Percentiles rank a stretch among this genome's conserved stretches.
Evolutionary conservation across 768 basidiomycete genomes (phyloP).

Genomic region (Lactifluus echinatus): DNA sequence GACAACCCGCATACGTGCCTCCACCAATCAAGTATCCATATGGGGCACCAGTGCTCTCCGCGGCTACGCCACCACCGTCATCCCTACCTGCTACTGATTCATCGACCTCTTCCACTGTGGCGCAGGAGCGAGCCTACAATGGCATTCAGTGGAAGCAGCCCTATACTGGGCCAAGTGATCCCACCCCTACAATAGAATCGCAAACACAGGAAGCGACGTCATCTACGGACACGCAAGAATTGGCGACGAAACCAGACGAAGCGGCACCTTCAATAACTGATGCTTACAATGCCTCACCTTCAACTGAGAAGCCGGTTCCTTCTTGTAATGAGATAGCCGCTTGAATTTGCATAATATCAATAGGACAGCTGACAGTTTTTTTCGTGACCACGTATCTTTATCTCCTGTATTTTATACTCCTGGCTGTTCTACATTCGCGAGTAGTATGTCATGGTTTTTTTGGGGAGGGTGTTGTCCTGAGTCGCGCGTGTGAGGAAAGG

Average conservation of each 20-base stretch:
- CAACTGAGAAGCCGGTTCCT: not conserved
- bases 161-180: constrained; percentile 7
- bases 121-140: not conserved
- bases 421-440: not conserved
- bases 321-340: not conserved
- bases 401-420: constrained; percentile 13
- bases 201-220: not conserved
- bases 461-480: not conserved
- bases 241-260: not conserved
- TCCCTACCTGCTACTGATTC: not conserved
- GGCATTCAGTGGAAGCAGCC: constrained; percentile 15
- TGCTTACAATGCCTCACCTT: not conserved
- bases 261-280: not conserved
- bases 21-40: constrained; percentile 13
- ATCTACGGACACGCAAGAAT: not conserved
- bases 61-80: not conserved
- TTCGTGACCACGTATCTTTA: constrained; percentile 13
- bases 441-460: too few species aligned
- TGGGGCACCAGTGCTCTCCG: constrained; percentile 4
- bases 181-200: not conserved
- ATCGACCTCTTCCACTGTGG: not conserved
- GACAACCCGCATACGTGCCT: constrained; percentile 16
- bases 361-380: not conserved
- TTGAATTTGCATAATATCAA: not conserved
- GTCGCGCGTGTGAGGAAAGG: not conserved